These are phyloP conservation scores for Phoma sp. DNA, from an alignment of 2,329 filamentous ascomycete genomes.

Conservation along the genomic window DNA sequence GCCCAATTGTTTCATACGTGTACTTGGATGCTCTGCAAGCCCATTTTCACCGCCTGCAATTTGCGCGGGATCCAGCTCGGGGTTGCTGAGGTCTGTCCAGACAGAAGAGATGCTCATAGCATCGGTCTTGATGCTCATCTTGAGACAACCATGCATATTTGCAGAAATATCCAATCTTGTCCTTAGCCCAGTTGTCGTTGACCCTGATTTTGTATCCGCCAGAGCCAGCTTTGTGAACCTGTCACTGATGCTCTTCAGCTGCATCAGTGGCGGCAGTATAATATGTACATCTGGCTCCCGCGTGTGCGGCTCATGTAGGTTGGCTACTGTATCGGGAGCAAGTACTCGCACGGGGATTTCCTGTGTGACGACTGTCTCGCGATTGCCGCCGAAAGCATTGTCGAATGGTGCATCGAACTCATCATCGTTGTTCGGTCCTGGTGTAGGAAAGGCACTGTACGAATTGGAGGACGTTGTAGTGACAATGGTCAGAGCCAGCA, in stretches of 20 bases:
- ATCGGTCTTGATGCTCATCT: conserved; percentile 81
- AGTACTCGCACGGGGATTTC: conserved; percentile 95
- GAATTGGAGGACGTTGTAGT: conserved; percentile 67
- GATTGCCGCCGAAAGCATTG: conserved; percentile 60
- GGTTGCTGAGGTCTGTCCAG: conserved; percentile 87
- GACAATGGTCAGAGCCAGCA: conserved; percentile 88
- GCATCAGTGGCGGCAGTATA: conserved; percentile 81
- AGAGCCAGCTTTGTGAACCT: conserved; percentile 83
- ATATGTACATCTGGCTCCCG: conserved; percentile 95
- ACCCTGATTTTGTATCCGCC: conserved; percentile 45
- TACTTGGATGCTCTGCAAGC: conserved; percentile 80
- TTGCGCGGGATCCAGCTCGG: conserved; percentile 80
- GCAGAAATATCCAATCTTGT: conserved; percentile 81
- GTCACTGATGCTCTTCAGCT: conserved; percentile 93
- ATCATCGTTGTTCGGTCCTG: conserved; percentile 31
- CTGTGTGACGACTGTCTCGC: conserved; percentile 92
- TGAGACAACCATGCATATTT: conserved; percentile 91
- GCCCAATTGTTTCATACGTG: conserved; percentile 69
- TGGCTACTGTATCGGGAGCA: conserved; percentile 80
- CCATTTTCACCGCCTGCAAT: conserved; percentile 68
- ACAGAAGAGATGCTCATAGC: conserved; percentile 82
- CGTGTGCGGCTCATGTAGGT: conserved; percentile 89
- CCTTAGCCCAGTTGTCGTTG: conserved; percentile 33
- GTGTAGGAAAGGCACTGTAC: conserved; percentile 44
- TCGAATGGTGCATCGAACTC: conserved; percentile 35